phyloP scores from a whole-genome alignment of 2,329 filamentous ascomycete genomes.

The Colletotrichum simmondsii region DNA sequence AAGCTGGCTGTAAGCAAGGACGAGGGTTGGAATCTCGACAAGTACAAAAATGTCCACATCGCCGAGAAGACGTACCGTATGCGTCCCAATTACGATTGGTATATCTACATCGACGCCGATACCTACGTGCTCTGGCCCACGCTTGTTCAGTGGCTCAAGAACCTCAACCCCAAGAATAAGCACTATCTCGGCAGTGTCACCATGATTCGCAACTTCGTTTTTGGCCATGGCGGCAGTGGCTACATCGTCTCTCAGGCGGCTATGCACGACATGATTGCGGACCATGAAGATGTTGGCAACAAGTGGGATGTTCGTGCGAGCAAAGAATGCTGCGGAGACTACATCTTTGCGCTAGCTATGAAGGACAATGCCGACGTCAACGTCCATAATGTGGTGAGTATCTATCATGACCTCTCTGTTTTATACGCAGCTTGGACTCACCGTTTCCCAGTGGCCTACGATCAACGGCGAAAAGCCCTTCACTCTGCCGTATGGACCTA shows the following conservation, averaged over 20 bases:
- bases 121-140: slow-evolving; percentile 67
- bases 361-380: slow-evolving; percentile 53
- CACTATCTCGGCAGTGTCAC: slow-evolving; percentile 63
- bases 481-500: slow-evolving; percentile 57
- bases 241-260: slow-evolving; percentile 63
- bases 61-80: slow-evolving; percentile 63
- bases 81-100: slow-evolving; percentile 66
- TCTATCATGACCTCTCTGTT: slow-evolving; percentile 3
- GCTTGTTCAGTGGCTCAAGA: slow-evolving; percentile 58
- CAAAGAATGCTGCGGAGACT: slow-evolving; percentile 62
- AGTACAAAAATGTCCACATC: slow-evolving; percentile 72
- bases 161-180: slow-evolving; percentile 53
- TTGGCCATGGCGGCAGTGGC: slow-evolving; percentile 68
- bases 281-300: slow-evolving; percentile 55
- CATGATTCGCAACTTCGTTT: slow-evolving; percentile 52
- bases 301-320: slow-evolving; percentile 55
- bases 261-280: slow-evolving; percentile 57
- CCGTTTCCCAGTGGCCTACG: slow-evolving; percentile 55
- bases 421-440: slow-evolving; percentile 1
- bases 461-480: slow-evolving; percentile 66
- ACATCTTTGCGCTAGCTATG: slow-evolving; percentile 58
- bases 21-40: slow-evolving; percentile 67
- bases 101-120: slow-evolving; percentile 69
- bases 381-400: slow-evolving; percentile 55
- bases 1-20: slow-evolving; percentile 41